These are phyloP conservation scores for Triticum monococcum DNA, from an alignment of 176 grass and related monocot genomes.

Conservation along the genomic window DNA sequence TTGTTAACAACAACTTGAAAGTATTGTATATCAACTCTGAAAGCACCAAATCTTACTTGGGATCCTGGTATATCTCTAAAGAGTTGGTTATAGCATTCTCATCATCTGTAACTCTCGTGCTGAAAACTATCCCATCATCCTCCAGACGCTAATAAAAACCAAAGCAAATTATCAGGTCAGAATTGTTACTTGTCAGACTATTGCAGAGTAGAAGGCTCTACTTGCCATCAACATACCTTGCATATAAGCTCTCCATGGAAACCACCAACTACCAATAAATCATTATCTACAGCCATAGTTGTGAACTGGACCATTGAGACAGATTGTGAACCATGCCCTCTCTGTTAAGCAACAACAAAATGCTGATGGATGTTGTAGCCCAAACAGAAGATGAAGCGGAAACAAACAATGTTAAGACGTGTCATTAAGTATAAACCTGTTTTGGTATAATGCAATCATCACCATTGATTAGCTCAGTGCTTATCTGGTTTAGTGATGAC, in stretches of 20 bases:
- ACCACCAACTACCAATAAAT: conserved; percentile 82
- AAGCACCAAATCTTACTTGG: conserved; percentile 48
- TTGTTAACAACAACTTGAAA: background rate
- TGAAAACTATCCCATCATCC: conserved; percentile 74
- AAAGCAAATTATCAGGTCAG: background rate
- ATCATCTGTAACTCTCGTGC: conserved; percentile 82
- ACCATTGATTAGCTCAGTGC: conserved; percentile 71
- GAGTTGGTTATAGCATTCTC: conserved; percentile 94
- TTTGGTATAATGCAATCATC: conserved; percentile 61
- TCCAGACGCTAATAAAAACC: conserved; percentile 51
- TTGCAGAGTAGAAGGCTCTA: background rate
- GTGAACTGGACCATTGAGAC: conserved; percentile 88
- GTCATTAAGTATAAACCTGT: conserved; percentile 47
- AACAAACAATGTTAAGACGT: background rate
- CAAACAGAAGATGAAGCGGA: conserved; percentile 12
- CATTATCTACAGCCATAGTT: conserved; percentile 72
- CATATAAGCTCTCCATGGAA: conserved; percentile 96
- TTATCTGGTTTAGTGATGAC: conserved; percentile 66
- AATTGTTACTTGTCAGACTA: background rate
- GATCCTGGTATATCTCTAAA: conserved; percentile 68
- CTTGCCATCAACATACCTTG: conserved; percentile 53
- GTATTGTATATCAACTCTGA: background rate
- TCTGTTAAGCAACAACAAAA: conserved; percentile 49
- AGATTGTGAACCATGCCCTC: conserved; percentile 52
- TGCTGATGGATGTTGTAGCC: background rate